Evolutionary conservation across 768 basidiomycete species (phyloP).

Genomic region (Ramaria rubella): DNA sequence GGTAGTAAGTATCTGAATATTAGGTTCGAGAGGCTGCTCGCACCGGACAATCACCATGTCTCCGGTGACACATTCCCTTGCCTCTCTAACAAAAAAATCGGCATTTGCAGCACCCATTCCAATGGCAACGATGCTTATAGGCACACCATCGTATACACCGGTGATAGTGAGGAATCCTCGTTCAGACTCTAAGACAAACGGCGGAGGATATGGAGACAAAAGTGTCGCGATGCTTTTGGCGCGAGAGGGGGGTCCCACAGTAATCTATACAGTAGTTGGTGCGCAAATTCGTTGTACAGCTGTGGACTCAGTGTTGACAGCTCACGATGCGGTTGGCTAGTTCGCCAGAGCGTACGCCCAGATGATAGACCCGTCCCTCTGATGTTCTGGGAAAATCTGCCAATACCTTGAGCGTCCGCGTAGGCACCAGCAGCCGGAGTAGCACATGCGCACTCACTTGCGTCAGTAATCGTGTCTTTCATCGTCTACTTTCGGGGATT

Average conservation of each 20-base stretch:
- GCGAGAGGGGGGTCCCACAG: conserved; percentile 68
- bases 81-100: conserved; percentile 82
- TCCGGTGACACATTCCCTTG: conserved; percentile 64
- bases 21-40: conserved; percentile 2
- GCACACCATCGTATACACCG: conserved; percentile 54
- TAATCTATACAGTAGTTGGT: conserved; percentile 44
- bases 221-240: conserved; percentile 51
- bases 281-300: not conserved
- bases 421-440: not conserved
- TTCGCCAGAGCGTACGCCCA: conserved; percentile 68
- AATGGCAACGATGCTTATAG: conserved; percentile 69
- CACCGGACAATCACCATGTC: conserved; percentile 49
- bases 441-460: conserved; percentile 43
- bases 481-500: conserved; percentile 28
- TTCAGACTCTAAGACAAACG: conserved; percentile 62
- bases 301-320: not conserved
- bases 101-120: conserved; percentile 81
- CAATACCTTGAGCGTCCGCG: not conserved
- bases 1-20: not conserved
- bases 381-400: conserved; percentile 72
- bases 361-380: conserved; percentile 72
- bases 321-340: conserved; percentile 32
- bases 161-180: conserved; percentile 72
- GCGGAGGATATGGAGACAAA: conserved; percentile 41
- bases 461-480: conserved; percentile 59